A percentile compares a stretch with the other conserved stretches of the same genome.
These are phyloP conservation scores for Podaxis mareebaensis DNA, from an alignment of 768 basidiomycete species.

Conservation along the genomic window DNA sequence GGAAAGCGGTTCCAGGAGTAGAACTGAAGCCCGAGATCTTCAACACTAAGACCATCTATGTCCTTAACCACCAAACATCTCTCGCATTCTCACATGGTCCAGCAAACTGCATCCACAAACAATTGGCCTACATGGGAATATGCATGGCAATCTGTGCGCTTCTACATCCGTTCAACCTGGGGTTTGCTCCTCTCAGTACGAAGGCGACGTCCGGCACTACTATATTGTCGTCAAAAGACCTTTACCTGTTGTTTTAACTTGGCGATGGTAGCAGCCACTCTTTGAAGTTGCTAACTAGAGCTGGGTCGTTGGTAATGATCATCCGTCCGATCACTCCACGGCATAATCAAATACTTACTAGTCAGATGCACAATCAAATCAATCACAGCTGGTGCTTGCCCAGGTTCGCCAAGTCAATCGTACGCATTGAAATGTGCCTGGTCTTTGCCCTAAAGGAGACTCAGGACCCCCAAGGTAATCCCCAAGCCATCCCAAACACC, in stretches of 20 bases:
- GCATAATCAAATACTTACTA: too few species aligned
- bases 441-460: too few species aligned
- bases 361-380: too few species aligned
- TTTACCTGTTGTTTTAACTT: neutral
- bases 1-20: slow-evolving; percentile 33
- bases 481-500: too few species aligned
- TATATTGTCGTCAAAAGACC: neutral
- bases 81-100: slow-evolving; percentile 44
- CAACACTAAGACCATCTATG: slow-evolving; percentile 23
- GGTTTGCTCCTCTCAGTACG: slow-evolving; percentile 29
- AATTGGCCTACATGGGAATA: slow-evolving; percentile 35
- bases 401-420: too few species aligned
- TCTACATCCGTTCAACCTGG: slow-evolving; percentile 34
- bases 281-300: too few species aligned
- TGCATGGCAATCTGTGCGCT: slow-evolving; percentile 35
- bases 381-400: too few species aligned
- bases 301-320: too few species aligned
- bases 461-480: too few species aligned
- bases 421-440: too few species aligned
- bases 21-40: slow-evolving; percentile 21
- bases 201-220: neutral
- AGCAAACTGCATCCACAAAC: slow-evolving; percentile 48
- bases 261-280: neutral
- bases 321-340: too few species aligned
- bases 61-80: slow-evolving; percentile 22